A percentile compares a stretch with the other conserved stretches of the same genome.
phyloP scores from a whole-genome alignment of 768 basidiomycete genomes.

The Pulveroboletus ravenelii region DNA sequence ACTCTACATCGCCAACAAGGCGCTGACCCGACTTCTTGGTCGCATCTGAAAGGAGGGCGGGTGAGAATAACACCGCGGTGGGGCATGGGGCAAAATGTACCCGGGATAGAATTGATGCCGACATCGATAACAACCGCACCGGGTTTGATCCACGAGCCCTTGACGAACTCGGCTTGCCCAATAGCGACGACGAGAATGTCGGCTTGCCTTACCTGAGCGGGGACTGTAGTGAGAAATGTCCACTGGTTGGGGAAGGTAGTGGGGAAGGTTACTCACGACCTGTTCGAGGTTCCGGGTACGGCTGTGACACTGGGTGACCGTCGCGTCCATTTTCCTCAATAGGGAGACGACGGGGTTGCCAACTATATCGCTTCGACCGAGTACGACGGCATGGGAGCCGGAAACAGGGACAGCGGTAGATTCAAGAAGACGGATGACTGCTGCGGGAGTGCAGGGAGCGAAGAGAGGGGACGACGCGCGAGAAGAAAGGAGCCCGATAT shows the following conservation, averaged over 20 bases:
- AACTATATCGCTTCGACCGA: slow-evolving; percentile 97
- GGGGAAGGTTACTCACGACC: slow-evolving; percentile 50
- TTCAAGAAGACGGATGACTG: slow-evolving; percentile 86
- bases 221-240: slow-evolving; percentile 1
- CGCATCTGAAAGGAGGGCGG: slow-evolving; percentile 46
- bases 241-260: slow-evolving; percentile 5
- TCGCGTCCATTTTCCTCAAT: slow-evolving; percentile 86
- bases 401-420: slow-evolving; percentile 73
- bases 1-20: slow-evolving; percentile 95
- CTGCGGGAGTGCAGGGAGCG: slow-evolving; percentile 92
- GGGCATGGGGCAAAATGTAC: slow-evolving; percentile 35
- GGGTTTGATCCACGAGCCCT: slow-evolving; percentile 92
- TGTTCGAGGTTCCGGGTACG: slow-evolving; percentile 75
- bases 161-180: slow-evolving; percentile 84
- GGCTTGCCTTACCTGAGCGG: slow-evolving; percentile 66
- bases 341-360: slow-evolving; percentile 93
- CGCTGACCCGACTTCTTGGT: slow-evolving; percentile 94
- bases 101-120: slow-evolving; percentile 93
- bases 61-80: neutral
- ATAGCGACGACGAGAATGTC: slow-evolving; percentile 98
- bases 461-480: slow-evolving; percentile 87
- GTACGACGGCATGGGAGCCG: slow-evolving; percentile 83
- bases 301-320: slow-evolving; percentile 97
- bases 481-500: slow-evolving; percentile 92
- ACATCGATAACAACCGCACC: slow-evolving; percentile 97